Evolutionary conservation across 306 rosid genomes (phyloP).

Genomic region (Urtica urens): DNA sequence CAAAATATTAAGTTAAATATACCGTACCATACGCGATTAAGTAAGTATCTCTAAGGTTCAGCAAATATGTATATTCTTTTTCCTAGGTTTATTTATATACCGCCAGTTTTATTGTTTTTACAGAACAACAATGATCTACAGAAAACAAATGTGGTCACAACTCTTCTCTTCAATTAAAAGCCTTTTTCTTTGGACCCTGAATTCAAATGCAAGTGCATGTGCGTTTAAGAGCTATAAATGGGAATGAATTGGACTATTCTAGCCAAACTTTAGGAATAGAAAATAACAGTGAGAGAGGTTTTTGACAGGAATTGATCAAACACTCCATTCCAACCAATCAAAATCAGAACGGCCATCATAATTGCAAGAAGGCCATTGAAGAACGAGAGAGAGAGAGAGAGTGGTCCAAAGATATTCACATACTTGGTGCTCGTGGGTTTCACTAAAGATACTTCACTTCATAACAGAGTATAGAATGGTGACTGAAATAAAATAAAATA

Average conservation of each 20-base stretch:
- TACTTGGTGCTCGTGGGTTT: background rate
- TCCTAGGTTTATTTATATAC: too few relatives aligned
- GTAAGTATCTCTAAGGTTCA: too few relatives aligned
- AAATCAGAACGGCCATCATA: background rate
- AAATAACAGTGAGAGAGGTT: background rate
- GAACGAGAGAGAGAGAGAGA: too few relatives aligned
- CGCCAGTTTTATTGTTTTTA: too few relatives aligned
- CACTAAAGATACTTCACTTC: background rate
- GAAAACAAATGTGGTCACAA: background rate
- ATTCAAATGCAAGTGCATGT: background rate
- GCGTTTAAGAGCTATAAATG: background rate
- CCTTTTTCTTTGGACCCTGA: background rate
- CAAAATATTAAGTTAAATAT: too few relatives aligned
- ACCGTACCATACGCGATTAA: too few relatives aligned
- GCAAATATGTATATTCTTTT: too few relatives aligned
- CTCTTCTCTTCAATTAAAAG: background rate
- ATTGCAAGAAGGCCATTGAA: background rate
- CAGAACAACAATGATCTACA: background rate
- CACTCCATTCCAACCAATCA: background rate
- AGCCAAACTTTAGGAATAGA: background rate
- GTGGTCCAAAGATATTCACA: conserved; percentile 6
- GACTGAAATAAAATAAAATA: too few relatives aligned
- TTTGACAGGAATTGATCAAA: background rate
- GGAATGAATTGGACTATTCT: background rate
- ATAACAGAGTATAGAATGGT: background rate